phyloP scores from a whole-genome alignment of 129 eudicot genomes.

The Lonicera japonica region DNA sequence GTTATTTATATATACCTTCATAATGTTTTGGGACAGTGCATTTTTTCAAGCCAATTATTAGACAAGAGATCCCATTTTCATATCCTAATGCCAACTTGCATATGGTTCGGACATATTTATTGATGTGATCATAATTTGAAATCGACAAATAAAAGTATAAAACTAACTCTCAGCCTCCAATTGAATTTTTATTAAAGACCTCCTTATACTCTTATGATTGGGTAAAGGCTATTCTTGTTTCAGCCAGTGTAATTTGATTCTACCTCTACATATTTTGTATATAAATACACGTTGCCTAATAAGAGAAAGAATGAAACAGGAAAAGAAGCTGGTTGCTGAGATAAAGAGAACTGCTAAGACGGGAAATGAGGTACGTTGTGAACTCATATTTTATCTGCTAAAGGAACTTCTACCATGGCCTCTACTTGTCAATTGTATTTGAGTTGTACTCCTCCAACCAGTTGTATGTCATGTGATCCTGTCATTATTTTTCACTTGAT shows the following conservation, averaged over 20 bases:
- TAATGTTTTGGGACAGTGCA: not conserved
- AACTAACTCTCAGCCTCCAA: too few relatives aligned
- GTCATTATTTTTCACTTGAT: constrained; percentile 2
- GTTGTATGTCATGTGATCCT: too few relatives aligned
- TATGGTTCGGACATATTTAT: not conserved
- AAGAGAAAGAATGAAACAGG: constrained; percentile 39
- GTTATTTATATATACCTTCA: not conserved
- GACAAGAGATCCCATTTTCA: not conserved
- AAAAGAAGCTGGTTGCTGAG: constrained; percentile 94
- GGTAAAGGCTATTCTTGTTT: too few relatives aligned
- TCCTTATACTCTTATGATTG: too few relatives aligned
- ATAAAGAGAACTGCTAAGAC: constrained; percentile 95
- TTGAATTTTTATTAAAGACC: too few relatives aligned
- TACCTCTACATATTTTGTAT: not conserved
- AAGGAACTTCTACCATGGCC: not conserved
- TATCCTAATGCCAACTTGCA: not conserved
- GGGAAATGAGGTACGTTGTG: constrained; percentile 75
- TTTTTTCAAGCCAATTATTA: too few relatives aligned
- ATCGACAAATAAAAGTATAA: too few relatives aligned
- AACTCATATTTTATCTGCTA: constrained; percentile 3
- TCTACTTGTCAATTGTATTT: not conserved
- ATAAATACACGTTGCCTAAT: constrained; percentile 1
- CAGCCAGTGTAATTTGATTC: not conserved
- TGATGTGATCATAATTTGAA: too few relatives aligned
- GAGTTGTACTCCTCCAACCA: not conserved